Evolutionary conservation across 2,329 filamentous ascomycete genomes (phyloP).

Genomic region (Pleoardoris graminearum): DNA sequence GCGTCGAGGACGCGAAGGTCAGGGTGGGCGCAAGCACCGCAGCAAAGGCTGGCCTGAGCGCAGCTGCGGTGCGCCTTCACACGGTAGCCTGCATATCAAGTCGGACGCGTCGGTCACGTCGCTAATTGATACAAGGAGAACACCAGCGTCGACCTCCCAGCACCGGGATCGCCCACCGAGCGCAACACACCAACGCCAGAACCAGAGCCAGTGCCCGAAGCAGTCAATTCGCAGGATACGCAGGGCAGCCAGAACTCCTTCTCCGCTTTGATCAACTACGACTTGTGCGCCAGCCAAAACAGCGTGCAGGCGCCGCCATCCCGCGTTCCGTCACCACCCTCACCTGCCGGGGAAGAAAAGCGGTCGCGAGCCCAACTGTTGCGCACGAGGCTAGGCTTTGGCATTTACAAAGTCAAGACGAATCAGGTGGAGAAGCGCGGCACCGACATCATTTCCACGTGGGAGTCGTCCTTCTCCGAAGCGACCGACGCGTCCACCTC

Average conservation of each 20-base stretch:
- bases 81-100: constrained; percentile 25
- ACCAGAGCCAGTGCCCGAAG: constrained; percentile 23
- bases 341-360: constrained; percentile 17
- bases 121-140: constrained; percentile 32
- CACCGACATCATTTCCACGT: constrained; percentile 58
- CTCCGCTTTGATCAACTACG: constrained; percentile 54
- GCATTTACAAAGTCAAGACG: constrained; percentile 74
- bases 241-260: constrained; percentile 47
- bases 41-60: constrained; percentile 23
- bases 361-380: constrained; percentile 67
- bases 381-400: constrained; percentile 69
- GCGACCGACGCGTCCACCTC: constrained; percentile 24
- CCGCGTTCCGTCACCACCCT: constrained; percentile 16
- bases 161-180: constrained; percentile 41
- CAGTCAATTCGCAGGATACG: constrained; percentile 32
- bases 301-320: constrained; percentile 21
- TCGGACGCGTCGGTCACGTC: constrained; percentile 19
- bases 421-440: constrained; percentile 67
- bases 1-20: constrained; percentile 29
- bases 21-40: constrained; percentile 10
- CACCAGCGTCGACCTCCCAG: constrained; percentile 29
- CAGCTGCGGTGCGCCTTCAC: constrained; percentile 30
- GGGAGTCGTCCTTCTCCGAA: constrained; percentile 27
- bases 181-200: constrained; percentile 35
- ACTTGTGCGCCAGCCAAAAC: constrained; percentile 48